Evolutionary conservation across 2,329 filamentous ascomycete species (phyloP).

Genomic region (Penicillium rolfsii): DNA sequence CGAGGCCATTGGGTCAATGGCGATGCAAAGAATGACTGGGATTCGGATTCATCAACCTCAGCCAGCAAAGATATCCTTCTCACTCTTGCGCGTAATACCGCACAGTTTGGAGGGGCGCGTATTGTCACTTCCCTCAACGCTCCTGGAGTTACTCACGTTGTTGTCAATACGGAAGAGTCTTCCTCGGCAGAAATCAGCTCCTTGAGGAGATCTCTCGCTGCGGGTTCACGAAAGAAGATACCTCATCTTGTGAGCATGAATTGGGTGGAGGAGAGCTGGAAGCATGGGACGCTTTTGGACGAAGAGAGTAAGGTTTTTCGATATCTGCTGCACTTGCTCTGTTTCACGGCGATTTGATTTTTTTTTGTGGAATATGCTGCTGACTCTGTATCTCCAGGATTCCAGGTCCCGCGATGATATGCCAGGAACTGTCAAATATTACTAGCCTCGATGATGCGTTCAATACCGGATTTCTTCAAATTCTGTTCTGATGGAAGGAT

Average conservation of each 20-base stretch:
- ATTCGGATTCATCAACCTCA: not conserved
- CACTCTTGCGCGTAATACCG: conserved; percentile 58
- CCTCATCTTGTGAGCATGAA: conserved; percentile 69
- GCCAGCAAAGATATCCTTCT: conserved; percentile 31
- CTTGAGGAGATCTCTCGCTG: conserved; percentile 37
- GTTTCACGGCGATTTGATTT: not conserved
- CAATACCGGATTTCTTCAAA: not conserved
- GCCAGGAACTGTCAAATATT: not conserved
- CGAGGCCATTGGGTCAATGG: conserved; percentile 8
- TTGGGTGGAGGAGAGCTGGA: conserved; percentile 84
- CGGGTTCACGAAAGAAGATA: conserved; percentile 48
- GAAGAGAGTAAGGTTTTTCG: conserved; percentile 65
- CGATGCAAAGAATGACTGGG: not conserved
- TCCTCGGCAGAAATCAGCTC: conserved; percentile 46
- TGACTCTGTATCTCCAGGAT: not conserved
- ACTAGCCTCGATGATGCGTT: not conserved
- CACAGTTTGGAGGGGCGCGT: conserved; percentile 70
- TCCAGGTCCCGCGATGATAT: not conserved
- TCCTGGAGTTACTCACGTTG: conserved; percentile 69
- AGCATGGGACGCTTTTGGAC: conserved; percentile 74
- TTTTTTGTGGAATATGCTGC: not conserved
- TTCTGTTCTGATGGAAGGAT: too few relatives aligned
- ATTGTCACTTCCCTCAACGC: conserved; percentile 58
- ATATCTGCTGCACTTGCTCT: not conserved
- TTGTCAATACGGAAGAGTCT: conserved; percentile 58